Conservation (phyloP, 257 asterid genomes). For the Eustoma russellianum region DNA sequence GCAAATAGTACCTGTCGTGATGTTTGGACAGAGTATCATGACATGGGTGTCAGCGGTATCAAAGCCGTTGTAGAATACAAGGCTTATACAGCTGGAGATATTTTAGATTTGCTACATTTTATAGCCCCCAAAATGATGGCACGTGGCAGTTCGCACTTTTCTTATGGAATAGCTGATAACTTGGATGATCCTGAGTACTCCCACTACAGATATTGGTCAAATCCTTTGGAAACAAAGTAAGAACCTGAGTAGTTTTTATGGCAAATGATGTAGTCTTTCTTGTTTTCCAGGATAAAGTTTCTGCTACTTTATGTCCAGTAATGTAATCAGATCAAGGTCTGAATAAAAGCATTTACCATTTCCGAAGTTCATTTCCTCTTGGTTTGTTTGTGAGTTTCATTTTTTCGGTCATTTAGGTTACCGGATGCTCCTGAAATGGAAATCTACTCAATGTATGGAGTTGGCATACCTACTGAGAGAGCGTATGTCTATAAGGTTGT, state of each 20-base stretch:
- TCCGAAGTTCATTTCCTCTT: background rate
- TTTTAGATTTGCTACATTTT: slow-evolving; percentile 57
- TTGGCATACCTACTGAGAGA: slow-evolving; percentile 62
- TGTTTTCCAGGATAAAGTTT: slow-evolving; percentile 1
- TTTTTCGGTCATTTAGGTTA: slow-evolving; percentile 29
- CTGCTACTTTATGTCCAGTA: background rate
- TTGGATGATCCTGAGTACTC: slow-evolving; percentile 68
- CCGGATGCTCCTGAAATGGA: slow-evolving; percentile 88
- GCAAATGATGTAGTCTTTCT: background rate
- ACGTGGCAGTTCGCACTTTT: slow-evolving; percentile 71
- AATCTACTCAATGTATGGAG: slow-evolving; percentile 58
- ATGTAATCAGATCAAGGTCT: background rate
- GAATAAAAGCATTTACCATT: background rate
- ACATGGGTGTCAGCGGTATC: slow-evolving; percentile 67
- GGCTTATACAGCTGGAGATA: slow-evolving; percentile 63
- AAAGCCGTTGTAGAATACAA: slow-evolving; percentile 68
- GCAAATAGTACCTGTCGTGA: slow-evolving; percentile 55
- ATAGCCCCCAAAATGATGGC: slow-evolving; percentile 86
- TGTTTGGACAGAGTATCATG: slow-evolving; percentile 89
- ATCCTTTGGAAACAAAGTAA: slow-evolving; percentile 83
- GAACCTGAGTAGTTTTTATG: slow-evolving; percentile 1
- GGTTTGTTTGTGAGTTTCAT: background rate
- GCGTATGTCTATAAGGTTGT: slow-evolving; percentile 52
- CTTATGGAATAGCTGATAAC: slow-evolving; percentile 76
- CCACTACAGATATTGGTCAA: slow-evolving; percentile 85